Base-by-base conservation (phyloP, 2,329 filamentous ascomycete species). In the Cytospora mali region DNA sequence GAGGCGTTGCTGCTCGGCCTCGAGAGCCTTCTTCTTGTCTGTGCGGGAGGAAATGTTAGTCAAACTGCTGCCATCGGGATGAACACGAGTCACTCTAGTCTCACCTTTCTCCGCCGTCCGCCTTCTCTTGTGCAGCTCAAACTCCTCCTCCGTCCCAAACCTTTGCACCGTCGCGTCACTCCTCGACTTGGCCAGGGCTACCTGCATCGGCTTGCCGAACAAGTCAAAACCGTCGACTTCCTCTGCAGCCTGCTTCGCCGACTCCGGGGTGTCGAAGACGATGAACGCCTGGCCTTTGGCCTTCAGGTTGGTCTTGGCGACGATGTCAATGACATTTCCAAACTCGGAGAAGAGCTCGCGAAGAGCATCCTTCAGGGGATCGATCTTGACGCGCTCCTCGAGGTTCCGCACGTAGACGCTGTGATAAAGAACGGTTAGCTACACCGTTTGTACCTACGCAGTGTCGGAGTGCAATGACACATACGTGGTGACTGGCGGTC, bases 241-340 rank as follows among this genome's bases (percentile, higher is more conserved):
- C 57, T 96, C 91, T 66, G 97, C 90, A 21, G 95, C 94, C 66
- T 87, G 84, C 58, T 84, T 80, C 4, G 93, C 93, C n/a, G 88
- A 86, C 61, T 93, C 90, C n/a, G 89, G 80, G 65, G 81, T 84
- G 70, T 96, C 92, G 74, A 93, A 98, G 52, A 98, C 93, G 55
- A 99, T 79, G 73, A 99, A 99, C 0, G 95, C 95, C 77, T 99
- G 95, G 14, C 95, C 95, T 75, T 96, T 97, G 50, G 92, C 91
- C 74, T 91, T 93, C 31, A 98, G 77, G 75, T 96, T 97, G 67
- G 86, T 92, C 68, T 87, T 85, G 57, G 83, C 81, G 66, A 93
- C 87, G 62, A 90, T 85, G 66, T 92, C 88, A 53, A 97, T 81
- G 55, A 91, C 87, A 64, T 86, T 84, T 65, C 95, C 95, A 76